These are phyloP conservation scores for Rhazya stricta DNA, from an alignment of 257 asterid genomes.

Conservation along the genomic window DNA sequence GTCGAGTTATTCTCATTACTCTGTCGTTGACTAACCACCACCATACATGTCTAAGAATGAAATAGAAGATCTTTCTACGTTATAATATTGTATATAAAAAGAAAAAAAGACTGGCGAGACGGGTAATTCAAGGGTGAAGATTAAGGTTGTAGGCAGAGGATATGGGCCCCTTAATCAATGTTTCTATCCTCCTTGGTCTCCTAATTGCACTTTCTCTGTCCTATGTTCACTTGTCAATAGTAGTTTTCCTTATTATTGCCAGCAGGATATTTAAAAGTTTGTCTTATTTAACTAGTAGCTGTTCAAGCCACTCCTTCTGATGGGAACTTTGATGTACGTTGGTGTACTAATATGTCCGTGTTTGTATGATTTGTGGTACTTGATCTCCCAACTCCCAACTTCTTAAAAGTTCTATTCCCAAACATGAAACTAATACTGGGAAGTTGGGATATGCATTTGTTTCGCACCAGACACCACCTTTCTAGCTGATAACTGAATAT, in stretches of 20 bases:
- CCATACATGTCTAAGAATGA: not conserved
- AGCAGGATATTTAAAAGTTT: no score
- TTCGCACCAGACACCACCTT: not conserved
- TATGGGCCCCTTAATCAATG: not conserved
- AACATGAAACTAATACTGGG: not conserved
- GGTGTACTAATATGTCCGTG: slow-evolving; percentile 1
- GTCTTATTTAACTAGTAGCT: not conserved
- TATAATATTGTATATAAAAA: not conserved
- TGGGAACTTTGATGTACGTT: no score
- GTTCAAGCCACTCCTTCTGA: not conserved
- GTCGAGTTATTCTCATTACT: not conserved
- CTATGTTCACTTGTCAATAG: not conserved
- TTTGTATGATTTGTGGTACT: not conserved
- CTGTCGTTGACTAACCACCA: not conserved
- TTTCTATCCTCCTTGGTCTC: not conserved
- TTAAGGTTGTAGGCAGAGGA: not conserved
- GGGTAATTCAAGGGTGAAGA: not conserved
- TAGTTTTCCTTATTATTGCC: not conserved
- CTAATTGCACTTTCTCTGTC: not conserved
- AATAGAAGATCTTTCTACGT: not conserved
- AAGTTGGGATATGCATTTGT: not conserved
- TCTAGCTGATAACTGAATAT: not conserved
- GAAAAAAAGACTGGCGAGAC: not conserved
- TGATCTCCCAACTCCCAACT: no score
- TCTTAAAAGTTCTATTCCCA: not conserved